Percentiles rank a stretch among this genome's conserved stretches.
Conservation (phyloP, 2,329 filamentous ascomycete genomes). For the Pleochaeta shiraiana region DNA sequence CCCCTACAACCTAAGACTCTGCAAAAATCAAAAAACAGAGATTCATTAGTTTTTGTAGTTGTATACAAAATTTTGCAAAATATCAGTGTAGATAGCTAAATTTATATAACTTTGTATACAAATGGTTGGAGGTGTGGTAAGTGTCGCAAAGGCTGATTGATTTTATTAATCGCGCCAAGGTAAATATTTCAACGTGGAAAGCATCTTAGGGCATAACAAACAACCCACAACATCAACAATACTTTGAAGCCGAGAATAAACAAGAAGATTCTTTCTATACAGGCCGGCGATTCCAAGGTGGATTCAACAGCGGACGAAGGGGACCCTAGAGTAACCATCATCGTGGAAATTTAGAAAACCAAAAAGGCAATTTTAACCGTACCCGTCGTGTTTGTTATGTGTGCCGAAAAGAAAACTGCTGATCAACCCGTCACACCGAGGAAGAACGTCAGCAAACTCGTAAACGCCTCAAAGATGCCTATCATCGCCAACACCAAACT, state of each 20-base stretch:
- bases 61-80: too few relatives aligned
- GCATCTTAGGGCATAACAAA: background rate
- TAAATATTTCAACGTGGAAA: background rate
- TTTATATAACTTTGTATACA: too few relatives aligned
- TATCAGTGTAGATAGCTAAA: too few relatives aligned
- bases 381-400: background rate
- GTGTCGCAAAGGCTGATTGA: too few relatives aligned
- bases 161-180: background rate
- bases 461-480: background rate
- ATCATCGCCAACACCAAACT: background rate
- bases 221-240: background rate
- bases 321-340: background rate
- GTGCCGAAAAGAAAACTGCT: background rate
- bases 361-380: background rate
- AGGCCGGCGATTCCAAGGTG: background rate
- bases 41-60: too few relatives aligned
- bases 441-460: background rate
- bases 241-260: background rate
- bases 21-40: too few relatives aligned
- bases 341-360: background rate
- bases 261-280: background rate
- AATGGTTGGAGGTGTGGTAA: too few relatives aligned
- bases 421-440: background rate
- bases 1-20: too few relatives aligned
- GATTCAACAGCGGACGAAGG: background rate